A percentile compares a stretch with the other conserved stretches of the same genome.
phyloP scores from a whole-genome alignment of 257 asterid genomes.

The Galeopsis tetrahit region DNA sequence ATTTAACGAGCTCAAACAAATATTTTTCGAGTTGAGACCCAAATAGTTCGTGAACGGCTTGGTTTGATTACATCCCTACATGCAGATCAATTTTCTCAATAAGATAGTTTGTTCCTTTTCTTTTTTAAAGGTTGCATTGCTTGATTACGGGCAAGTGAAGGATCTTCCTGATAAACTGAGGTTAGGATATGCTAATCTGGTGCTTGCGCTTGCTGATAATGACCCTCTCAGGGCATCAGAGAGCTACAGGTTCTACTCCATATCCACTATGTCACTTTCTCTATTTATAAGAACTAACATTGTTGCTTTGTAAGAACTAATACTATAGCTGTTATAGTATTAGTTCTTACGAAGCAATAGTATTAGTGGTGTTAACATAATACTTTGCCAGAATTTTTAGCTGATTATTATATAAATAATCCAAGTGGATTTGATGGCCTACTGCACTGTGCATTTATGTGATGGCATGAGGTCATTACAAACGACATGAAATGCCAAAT shows the following conservation, averaged over 20 bases:
- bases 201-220: slow-evolving; percentile 91
- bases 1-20: too few species aligned
- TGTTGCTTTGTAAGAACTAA: too few species aligned
- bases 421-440: not conserved
- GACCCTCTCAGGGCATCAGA: slow-evolving; percentile 77
- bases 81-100: not conserved
- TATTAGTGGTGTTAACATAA: too few species aligned
- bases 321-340: too few species aligned
- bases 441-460: slow-evolving; percentile 1
- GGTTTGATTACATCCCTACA: too few species aligned
- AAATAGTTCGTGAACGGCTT: too few species aligned
- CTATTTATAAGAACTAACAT: not conserved
- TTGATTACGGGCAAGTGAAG: slow-evolving; percentile 99
- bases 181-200: slow-evolving; percentile 89
- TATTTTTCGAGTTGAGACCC: too few species aligned
- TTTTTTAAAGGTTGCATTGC: slow-evolving; percentile 79
- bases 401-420: not conserved
- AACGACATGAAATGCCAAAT: not conserved
- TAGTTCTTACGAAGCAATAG: too few species aligned
- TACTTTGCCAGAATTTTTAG: not conserved
- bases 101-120: not conserved
- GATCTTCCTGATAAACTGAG: slow-evolving; percentile 88
- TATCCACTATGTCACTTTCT: slow-evolving; percentile 17
- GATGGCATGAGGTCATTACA: slow-evolving; percentile 22
- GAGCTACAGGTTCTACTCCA: slow-evolving; percentile 78